These are phyloP conservation scores for Populus ilicifolia DNA, from an alignment of 345 rosid species.

Conservation along the genomic window DNA sequence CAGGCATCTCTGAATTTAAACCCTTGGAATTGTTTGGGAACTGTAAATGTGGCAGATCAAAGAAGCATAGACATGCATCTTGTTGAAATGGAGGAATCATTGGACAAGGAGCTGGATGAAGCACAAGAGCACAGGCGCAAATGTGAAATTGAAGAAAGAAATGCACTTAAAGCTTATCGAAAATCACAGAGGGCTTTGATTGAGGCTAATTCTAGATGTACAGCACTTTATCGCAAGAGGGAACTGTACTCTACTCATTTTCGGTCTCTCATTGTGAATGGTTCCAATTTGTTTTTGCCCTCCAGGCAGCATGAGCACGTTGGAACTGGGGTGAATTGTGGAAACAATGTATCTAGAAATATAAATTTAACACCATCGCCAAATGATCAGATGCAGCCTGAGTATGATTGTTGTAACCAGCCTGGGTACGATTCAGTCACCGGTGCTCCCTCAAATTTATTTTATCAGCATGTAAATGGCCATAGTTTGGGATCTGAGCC, in stretches of 20 bases:
- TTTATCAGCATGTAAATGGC: conserved; percentile 38
- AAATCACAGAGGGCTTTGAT: conserved; percentile 82
- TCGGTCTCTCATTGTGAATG: conserved; percentile 56
- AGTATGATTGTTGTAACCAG: conserved; percentile 29
- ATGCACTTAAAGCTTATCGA: conserved; percentile 80
- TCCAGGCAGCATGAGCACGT: conserved; percentile 38
- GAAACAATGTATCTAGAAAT: conserved; percentile 35
- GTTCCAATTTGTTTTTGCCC: conserved; percentile 54
- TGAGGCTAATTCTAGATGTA: conserved; percentile 83
- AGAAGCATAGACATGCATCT: conserved; percentile 41
- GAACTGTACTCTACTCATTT: conserved; percentile 65
- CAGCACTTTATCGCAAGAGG: conserved; percentile 67
- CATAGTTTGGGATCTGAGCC: conserved; percentile 63
- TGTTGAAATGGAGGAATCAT: conserved; percentile 67
- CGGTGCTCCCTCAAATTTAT: conserved; percentile 21
- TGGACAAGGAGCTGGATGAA: conserved; percentile 82
- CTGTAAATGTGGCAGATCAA: conserved; percentile 35
- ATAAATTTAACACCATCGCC: conserved; percentile 41
- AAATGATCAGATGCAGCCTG: conserved; percentile 39
- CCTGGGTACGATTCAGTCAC: conserved; percentile 25
- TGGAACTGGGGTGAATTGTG: conserved; percentile 36
- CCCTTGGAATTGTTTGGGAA: conserved; percentile 35
- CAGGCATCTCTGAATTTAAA: conserved; percentile 44
- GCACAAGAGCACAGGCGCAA: conserved; percentile 64
- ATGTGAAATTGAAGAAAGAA: conserved; percentile 93